A percentile compares a stretch with the other conserved stretches of the same genome.
Conservation (phyloP, 768 basidiomycete genomes). For the Neoboletus subvelutipes region DNA sequence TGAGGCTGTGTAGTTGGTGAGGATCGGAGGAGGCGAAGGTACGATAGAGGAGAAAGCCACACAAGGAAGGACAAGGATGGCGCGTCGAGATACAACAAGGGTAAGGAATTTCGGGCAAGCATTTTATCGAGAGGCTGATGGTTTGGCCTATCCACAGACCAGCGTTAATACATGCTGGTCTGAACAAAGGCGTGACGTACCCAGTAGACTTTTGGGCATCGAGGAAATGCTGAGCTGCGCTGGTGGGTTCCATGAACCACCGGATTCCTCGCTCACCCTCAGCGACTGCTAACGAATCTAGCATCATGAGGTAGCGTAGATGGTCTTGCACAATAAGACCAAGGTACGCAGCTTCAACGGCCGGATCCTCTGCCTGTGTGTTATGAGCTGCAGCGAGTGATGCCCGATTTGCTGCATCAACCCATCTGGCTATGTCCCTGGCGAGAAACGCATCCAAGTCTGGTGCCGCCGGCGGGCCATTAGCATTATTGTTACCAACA, state of each 20-base stretch:
- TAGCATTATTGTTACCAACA: slow-evolving; percentile 44
- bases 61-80: slow-evolving; percentile 74
- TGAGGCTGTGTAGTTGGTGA: slow-evolving; percentile 19
- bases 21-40: slow-evolving; percentile 58
- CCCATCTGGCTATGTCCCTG: slow-evolving; percentile 54
- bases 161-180: neutral
- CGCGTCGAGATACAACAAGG: slow-evolving; percentile 66
- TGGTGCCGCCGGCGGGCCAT: slow-evolving; percentile 42
- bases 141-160: slow-evolving; percentile 35
- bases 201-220: slow-evolving; percentile 16
- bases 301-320: slow-evolving; percentile 66
- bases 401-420: slow-evolving; percentile 42
- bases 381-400: slow-evolving; percentile 15
- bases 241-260: slow-evolving; percentile 63
- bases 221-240: slow-evolving; percentile 19
- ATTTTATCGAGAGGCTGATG: slow-evolving; percentile 64
- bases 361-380: slow-evolving; percentile 47
- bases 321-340: slow-evolving; percentile 52
- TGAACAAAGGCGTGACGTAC: slow-evolving; percentile 13
- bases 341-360: slow-evolving; percentile 48
- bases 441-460: slow-evolving; percentile 62
- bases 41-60: slow-evolving; percentile 66
- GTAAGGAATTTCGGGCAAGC: slow-evolving; percentile 53
- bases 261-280: slow-evolving; percentile 61
- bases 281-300: slow-evolving; percentile 61